phyloP scores from a whole-genome alignment of 257 asterid species.

The Pogostemon cablin region DNA sequence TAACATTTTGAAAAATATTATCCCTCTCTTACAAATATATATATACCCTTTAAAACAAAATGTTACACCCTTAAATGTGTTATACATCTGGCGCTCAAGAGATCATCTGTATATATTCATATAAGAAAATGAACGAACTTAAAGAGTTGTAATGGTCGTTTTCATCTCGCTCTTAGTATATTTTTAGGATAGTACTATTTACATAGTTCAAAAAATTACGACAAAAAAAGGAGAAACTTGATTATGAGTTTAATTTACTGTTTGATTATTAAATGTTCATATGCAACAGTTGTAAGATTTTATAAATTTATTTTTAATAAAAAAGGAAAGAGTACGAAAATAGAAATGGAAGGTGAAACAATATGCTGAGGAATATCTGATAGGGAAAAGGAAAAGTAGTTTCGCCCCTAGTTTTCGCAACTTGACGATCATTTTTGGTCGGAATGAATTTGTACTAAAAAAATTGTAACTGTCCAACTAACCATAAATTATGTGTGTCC shows the following conservation, averaged over 20 bases:
- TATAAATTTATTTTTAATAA: not conserved
- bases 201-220: too few relatives aligned
- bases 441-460: conserved; percentile 5
- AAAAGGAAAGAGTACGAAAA: conserved; percentile 14
- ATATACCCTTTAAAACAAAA: too few relatives aligned
- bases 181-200: too few relatives aligned
- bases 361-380: conserved; percentile 8
- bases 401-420: conserved; percentile 40
- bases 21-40: too few relatives aligned
- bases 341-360: conserved; percentile 19
- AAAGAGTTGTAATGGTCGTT: not conserved
- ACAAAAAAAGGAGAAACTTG: too few relatives aligned
- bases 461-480: conserved; percentile 15
- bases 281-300: too few relatives aligned
- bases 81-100: not conserved
- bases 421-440: not conserved
- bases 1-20: too few relatives aligned
- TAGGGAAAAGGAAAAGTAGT: conserved; percentile 15
- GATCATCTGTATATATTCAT: not conserved
- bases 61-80: too few relatives aligned
- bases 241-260: too few relatives aligned
- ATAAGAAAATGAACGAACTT: not conserved
- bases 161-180: not conserved
- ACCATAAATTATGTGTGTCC: conserved; percentile 32
- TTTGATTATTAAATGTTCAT: too few relatives aligned